Conservation (phyloP, 1,284 basidiomycete genomes). For the Naganishia sp. region DNA sequence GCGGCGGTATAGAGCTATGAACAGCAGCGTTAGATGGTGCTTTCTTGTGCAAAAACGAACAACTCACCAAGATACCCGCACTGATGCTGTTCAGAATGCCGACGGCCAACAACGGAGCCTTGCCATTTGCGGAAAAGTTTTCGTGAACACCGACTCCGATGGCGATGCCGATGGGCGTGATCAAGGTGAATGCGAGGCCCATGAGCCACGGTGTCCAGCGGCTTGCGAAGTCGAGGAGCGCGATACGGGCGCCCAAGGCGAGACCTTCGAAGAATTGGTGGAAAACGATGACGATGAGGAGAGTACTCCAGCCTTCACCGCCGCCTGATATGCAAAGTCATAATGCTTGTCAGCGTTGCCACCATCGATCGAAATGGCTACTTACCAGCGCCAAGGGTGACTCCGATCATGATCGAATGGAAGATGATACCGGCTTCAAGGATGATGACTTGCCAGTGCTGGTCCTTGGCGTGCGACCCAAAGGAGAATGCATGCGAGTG, state of each 20-base stretch:
- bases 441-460: slow-evolving; percentile 48
- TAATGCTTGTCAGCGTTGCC: neutral
- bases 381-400: slow-evolving; percentile 46
- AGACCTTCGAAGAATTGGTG: slow-evolving; percentile 47
- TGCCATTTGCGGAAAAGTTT: slow-evolving; percentile 44
- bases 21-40: neutral
- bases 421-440: slow-evolving; percentile 57
- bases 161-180: slow-evolving; percentile 38
- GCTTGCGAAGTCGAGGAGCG: slow-evolving; percentile 34
- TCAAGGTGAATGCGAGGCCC: slow-evolving; percentile 38
- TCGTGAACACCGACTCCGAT: slow-evolving; percentile 45
- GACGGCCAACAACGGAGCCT: slow-evolving; percentile 42
- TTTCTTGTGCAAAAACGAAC: slow-evolving; percentile 25
- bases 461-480: slow-evolving; percentile 34
- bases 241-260: slow-evolving; percentile 43
- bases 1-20: slow-evolving; percentile 42
- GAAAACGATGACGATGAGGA: slow-evolving; percentile 42
- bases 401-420: slow-evolving; percentile 48
- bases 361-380: neutral
- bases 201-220: slow-evolving; percentile 37
- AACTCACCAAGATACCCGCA: slow-evolving; percentile 37
- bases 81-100: slow-evolving; percentile 46
- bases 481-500: slow-evolving; percentile 37
- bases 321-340: neutral
- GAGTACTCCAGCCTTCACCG: slow-evolving; percentile 31